Evolutionary conservation across 2,329 filamentous ascomycete species (phyloP).

Genomic region (Pestalotiopsis sp.): DNA sequence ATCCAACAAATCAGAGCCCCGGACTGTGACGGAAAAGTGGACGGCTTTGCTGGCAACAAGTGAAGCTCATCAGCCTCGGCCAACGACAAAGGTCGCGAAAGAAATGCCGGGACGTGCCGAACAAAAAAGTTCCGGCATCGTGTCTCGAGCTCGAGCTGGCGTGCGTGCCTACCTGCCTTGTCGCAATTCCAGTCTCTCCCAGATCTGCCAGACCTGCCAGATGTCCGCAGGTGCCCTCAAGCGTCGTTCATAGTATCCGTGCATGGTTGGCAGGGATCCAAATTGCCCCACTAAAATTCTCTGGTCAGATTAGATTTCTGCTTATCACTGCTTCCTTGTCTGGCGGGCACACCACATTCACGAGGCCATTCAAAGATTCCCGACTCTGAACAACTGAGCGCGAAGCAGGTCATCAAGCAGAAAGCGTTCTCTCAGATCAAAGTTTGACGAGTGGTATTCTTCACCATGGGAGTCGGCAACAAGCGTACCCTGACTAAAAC

Average conservation of each 20-base stretch:
- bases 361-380: background rate
- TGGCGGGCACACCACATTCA: too few relatives aligned
- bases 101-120: background rate
- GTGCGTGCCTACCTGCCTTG: background rate
- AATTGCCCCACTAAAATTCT: background rate
- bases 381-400: background rate
- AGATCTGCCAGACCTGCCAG: background rate
- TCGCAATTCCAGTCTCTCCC: background rate
- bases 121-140: background rate
- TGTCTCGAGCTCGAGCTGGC: background rate
- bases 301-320: background rate
- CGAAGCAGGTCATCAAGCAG: background rate
- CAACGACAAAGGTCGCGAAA: background rate
- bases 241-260: too few relatives aligned
- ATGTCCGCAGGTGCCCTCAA: background rate
- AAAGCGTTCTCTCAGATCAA: background rate
- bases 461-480: slow-evolving; percentile 68
- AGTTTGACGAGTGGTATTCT: background rate
- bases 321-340: background rate
- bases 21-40: background rate
- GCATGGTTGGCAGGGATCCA: background rate
- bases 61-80: slow-evolving; percentile 12
- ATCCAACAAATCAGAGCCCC: background rate
- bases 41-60: background rate
- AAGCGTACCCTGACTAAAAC: slow-evolving; percentile 75